Percentiles rank a stretch among this genome's conserved stretches.
Conservation (phyloP, 2,329 filamentous ascomycete genomes). For the Penicillium sp. region DNA sequence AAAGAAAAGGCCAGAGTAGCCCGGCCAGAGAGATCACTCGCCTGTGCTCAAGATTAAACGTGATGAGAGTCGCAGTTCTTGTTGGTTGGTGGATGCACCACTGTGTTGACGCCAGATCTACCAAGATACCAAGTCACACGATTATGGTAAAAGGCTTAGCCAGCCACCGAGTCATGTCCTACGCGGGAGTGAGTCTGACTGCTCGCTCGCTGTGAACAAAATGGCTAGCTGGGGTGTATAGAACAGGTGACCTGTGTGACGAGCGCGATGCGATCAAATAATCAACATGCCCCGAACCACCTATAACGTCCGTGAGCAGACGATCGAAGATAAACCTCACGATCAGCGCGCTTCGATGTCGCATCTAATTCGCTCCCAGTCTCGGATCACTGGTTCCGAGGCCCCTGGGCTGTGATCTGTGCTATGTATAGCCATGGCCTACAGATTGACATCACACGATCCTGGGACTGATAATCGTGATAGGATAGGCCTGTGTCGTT, state of each 20-base stretch:
- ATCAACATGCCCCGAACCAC: not conserved
- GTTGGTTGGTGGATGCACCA: not conserved
- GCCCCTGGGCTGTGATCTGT: not conserved
- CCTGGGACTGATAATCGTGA: not conserved
- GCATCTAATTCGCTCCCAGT: slow-evolving; percentile 1
- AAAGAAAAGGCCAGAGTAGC: not conserved
- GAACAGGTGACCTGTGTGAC: not conserved
- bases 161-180: not conserved
- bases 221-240: slow-evolving; percentile 4
- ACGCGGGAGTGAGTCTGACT: not conserved
- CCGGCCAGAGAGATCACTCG: not conserved
- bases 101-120: not conserved
- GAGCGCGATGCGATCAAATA: not conserved
- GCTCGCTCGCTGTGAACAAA: not conserved
- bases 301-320: not conserved
- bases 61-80: not conserved
- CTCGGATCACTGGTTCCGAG: not conserved
- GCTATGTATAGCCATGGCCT: not conserved
- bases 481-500: not conserved
- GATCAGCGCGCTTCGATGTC: not conserved
- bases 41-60: not conserved
- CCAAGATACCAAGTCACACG: not conserved
- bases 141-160: not conserved
- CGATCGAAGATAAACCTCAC: not conserved
- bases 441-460: not conserved